phyloP scores from a whole-genome alignment of 805 yeast genomes.

The Metschnikowia matae region DNA sequence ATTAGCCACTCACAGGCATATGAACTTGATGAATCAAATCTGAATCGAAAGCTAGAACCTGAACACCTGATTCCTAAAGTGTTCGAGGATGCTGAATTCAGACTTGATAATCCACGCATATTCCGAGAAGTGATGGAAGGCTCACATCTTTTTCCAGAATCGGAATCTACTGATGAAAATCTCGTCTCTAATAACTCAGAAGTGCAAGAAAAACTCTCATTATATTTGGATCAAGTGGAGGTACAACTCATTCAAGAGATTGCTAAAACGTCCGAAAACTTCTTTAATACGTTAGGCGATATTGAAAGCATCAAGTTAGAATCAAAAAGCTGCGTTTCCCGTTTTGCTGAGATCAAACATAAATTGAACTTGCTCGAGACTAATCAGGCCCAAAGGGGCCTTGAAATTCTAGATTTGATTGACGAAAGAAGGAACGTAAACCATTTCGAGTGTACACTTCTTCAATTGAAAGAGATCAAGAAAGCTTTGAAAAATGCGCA shows the following conservation, averaged over 20 bases:
- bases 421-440: constrained; percentile 57
- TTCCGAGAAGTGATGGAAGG: constrained; percentile 72
- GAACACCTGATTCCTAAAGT: constrained; percentile 54
- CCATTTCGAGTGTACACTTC: constrained; percentile 56
- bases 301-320: constrained; percentile 58
- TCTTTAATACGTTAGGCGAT: constrained; percentile 80
- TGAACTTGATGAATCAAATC: constrained; percentile 7
- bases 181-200: constrained; percentile 47
- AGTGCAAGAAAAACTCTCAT: constrained; percentile 73
- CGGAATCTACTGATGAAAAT: constrained; percentile 17
- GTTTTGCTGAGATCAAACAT: constrained; percentile 43
- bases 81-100: constrained; percentile 63
- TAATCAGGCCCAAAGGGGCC: constrained; percentile 48
- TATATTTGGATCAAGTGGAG: constrained; percentile 83
- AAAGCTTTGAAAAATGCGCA: constrained; percentile 41
- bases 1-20: constrained; percentile 26
- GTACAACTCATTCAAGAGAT: constrained; percentile 76
- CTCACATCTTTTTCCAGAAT: constrained; percentile 39
- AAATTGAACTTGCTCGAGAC: constrained; percentile 45
- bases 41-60: constrained; percentile 1
- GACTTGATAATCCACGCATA: constrained; percentile 82
- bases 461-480: constrained; percentile 45
- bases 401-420: constrained; percentile 45
- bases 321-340: constrained; percentile 48
- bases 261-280: constrained; percentile 76